Conservation (phyloP, 2,329 filamentous ascomycete genomes). For the Cadophora sp. region DNA sequence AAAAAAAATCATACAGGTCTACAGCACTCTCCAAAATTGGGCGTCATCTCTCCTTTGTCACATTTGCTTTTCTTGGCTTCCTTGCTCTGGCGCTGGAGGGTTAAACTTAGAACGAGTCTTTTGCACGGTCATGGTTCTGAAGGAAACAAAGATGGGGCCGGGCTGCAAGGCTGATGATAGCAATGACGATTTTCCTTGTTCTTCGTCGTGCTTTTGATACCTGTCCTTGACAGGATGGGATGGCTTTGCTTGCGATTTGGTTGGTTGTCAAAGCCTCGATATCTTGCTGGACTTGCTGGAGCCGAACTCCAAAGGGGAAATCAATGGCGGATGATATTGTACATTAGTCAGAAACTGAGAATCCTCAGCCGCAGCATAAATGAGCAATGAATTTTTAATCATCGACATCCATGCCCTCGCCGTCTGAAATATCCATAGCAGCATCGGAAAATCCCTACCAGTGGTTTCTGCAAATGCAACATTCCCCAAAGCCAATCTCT, state of each 20-base stretch:
- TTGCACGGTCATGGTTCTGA: conserved; percentile 14
- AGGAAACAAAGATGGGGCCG: conserved; percentile 13
- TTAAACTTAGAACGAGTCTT: conserved; percentile 27
- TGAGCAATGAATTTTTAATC: conserved; percentile 2
- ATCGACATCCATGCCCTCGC: too few relatives aligned
- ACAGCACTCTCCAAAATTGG: conserved; percentile 31
- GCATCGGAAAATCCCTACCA: too few relatives aligned
- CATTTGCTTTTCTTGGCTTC: conserved; percentile 21
- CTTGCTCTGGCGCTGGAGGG: conserved; percentile 21
- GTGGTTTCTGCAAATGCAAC: too few relatives aligned
- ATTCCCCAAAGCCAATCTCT: too few relatives aligned
- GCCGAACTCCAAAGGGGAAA: background rate
- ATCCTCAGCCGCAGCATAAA: background rate
- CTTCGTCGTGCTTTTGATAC: conserved; percentile 1
- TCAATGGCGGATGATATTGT: background rate
- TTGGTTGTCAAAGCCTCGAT: background rate
- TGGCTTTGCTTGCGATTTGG: background rate
- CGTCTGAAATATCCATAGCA: too few relatives aligned
- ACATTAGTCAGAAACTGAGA: background rate
- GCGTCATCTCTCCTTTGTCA: conserved; percentile 23
- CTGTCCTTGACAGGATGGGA: background rate
- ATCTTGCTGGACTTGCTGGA: background rate
- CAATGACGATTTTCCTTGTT: conserved; percentile 16
- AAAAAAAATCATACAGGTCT: conserved; percentile 29
- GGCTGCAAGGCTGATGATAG: conserved; percentile 22